These are phyloP conservation scores for Trichopus zeylanicus DNA, from an alignment of 116 monocot species.

Conservation along the genomic window DNA sequence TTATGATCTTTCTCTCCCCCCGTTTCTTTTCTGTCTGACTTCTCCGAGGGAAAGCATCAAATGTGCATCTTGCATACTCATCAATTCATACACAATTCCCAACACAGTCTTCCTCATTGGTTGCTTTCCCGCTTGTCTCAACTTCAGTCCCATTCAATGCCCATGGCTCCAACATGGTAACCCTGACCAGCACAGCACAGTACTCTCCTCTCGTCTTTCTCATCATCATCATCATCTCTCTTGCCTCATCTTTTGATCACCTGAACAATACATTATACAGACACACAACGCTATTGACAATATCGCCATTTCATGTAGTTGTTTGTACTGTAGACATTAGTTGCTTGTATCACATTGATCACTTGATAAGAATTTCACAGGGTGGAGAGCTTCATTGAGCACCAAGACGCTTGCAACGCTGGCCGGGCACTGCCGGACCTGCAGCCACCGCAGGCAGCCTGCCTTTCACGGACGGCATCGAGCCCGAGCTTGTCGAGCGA, in stretches of 20 bases:
- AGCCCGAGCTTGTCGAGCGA: constrained; percentile 42
- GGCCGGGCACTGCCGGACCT: constrained; percentile 24
- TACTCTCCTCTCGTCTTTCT: too few species aligned
- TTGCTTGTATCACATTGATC: too few species aligned
- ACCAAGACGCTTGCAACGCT: constrained; percentile 64
- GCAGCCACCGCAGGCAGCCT: constrained; percentile 14
- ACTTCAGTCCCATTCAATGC: background rate
- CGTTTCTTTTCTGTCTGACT: too few species aligned
- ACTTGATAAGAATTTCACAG: constrained; percentile 25
- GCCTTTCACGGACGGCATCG: constrained; percentile 37
- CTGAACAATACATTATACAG: too few species aligned
- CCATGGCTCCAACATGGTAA: background rate
- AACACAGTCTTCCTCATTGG: background rate
- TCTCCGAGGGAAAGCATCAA: background rate
- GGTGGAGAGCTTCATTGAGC: constrained; percentile 89
- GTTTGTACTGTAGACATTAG: too few species aligned
- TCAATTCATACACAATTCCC: constrained; percentile 14
- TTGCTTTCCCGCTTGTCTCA: background rate
- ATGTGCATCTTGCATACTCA: constrained; percentile 1
- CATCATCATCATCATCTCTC: too few species aligned
- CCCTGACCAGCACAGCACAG: too few species aligned
- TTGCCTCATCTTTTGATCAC: too few species aligned
- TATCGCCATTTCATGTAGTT: too few species aligned
- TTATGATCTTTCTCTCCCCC: too few species aligned
- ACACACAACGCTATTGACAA: too few species aligned